Conservation (phyloP, 1,284 basidiomycete genomes). For the Sphagnurus paluster region DNA sequence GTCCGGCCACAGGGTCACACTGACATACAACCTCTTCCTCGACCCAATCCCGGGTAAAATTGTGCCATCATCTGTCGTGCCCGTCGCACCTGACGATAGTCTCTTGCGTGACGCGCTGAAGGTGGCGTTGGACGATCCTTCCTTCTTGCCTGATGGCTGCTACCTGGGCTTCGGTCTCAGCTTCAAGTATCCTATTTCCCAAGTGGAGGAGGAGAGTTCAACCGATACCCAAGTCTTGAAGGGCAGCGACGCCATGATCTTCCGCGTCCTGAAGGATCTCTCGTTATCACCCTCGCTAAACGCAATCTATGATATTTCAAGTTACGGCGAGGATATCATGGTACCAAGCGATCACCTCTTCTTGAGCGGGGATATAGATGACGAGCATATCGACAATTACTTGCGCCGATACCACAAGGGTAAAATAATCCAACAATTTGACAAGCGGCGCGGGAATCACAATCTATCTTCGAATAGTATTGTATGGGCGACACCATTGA, state of each 20-base stretch:
- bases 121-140: slow-evolving; percentile 22
- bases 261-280: slow-evolving; percentile 1
- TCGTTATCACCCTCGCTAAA: slow-evolving; percentile 19
- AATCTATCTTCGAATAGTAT: slow-evolving; percentile 1
- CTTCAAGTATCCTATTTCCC: slow-evolving; percentile 35
- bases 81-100: slow-evolving; percentile 13
- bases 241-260: slow-evolving; percentile 9
- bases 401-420: slow-evolving; percentile 10
- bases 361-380: not conserved
- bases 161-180: slow-evolving; percentile 34
- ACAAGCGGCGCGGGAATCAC: too few species aligned
- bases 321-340: not conserved
- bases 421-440: slow-evolving; percentile 2
- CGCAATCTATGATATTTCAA: slow-evolving; percentile 15
- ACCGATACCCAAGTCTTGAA: slow-evolving; percentile 1
- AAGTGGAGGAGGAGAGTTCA: too few species aligned
- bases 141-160: slow-evolving; percentile 30
- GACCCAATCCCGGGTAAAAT: slow-evolving; percentile 3
- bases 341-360: not conserved
- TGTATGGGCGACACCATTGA: slow-evolving; percentile 23
- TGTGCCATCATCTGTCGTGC: not conserved
- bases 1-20: slow-evolving; percentile 39
- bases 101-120: slow-evolving; percentile 18
- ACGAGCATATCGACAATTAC: not conserved
- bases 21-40: slow-evolving; percentile 39